Evolutionary conservation across 2,329 filamentous ascomycete species (phyloP), one percentile per base, ranked within the genome.

Genomic region (Trichoderma pleuroti): DNA sequence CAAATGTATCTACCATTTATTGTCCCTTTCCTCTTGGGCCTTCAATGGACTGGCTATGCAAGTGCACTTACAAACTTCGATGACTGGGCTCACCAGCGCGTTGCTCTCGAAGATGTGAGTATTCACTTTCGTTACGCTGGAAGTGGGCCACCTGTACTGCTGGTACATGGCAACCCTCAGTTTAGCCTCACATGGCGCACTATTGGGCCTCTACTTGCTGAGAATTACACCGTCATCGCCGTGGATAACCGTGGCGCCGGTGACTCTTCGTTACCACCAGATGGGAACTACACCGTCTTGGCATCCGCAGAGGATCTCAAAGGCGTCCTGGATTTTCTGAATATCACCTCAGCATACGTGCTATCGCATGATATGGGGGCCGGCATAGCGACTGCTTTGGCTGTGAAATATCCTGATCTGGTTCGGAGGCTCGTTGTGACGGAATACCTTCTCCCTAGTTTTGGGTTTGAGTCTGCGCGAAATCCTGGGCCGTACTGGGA

Each of bases 341-440:
- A 82, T 30, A 76, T 84, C 8, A 80, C 79, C 2, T 80, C 78
- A 30, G 76, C 82, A 2, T 83, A 83, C 70, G 80, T 85, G 0
- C 81, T 85, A 72, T 76, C 80, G 0, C 83, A 85, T 72, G 84
- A 86, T 70, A 85, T 84, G 70, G 83, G 83, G 18, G 80, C 78
- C 4, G 84, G 83, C 0, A 76, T 82, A 34, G 82, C 82, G 3
- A 73, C 79, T 0, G 82, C 82, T 0, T 76, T 85, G 0, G 81
- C 82, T 0, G 75, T 78, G 5, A 76, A 80, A 66, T 70, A 83
- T 71, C 81, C 80, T 0, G 71, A 72, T 0, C 49, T 79, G 0
- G 79, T 84, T 6, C 77, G 76, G 63, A 76, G 76, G 36, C 71
- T 85, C 3, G 79, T 75, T 4, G 24, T 84, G 1, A 72, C 78